Percentiles rank a stretch among this genome's conserved stretches.
Conservation (phyloP, 345 rosid species). For the Pugionium dolabratum region DNA sequence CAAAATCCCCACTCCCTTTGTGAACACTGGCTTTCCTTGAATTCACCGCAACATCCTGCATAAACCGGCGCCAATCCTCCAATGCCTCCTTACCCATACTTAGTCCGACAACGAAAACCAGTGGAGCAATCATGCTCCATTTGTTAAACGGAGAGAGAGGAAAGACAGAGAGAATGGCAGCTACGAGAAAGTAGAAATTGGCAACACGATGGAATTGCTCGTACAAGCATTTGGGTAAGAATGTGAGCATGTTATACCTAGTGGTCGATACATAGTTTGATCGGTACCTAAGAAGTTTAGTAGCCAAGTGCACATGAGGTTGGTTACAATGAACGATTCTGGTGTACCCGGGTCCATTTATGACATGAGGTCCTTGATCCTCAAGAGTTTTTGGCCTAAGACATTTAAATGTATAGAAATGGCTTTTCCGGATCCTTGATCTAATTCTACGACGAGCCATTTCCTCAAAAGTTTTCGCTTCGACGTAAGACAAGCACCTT, state of each 20-base stretch:
- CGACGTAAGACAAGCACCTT: background rate
- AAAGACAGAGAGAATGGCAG: conserved; percentile 52
- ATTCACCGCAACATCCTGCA: conserved; percentile 57
- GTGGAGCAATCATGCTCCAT: conserved; percentile 57
- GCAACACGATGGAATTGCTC: conserved; percentile 87
- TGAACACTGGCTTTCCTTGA: conserved; percentile 48
- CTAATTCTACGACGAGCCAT: conserved; percentile 81
- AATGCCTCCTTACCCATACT: conserved; percentile 75
- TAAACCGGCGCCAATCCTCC: conserved; percentile 71
- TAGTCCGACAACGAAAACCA: conserved; percentile 64
- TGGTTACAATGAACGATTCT: conserved; percentile 53
- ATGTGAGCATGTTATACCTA: conserved; percentile 54
- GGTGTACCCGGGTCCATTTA: conserved; percentile 35
- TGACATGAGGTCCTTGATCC: conserved; percentile 36
- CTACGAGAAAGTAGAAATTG: conserved; percentile 65
- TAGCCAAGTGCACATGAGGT: conserved; percentile 46
- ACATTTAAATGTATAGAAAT: conserved; percentile 70
- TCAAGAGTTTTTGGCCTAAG: conserved; percentile 38
- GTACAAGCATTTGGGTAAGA: conserved; percentile 68
- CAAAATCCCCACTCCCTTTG: conserved; percentile 50
- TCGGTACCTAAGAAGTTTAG: conserved; percentile 47
- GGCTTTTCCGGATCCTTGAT: conserved; percentile 67
- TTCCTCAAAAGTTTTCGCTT: conserved; percentile 13
- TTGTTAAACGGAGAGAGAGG: conserved; percentile 50
- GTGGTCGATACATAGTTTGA: conserved; percentile 66